Conservation (phyloP, 148 eudicot genomes). For the Rhododendron williamsianum region DNA sequence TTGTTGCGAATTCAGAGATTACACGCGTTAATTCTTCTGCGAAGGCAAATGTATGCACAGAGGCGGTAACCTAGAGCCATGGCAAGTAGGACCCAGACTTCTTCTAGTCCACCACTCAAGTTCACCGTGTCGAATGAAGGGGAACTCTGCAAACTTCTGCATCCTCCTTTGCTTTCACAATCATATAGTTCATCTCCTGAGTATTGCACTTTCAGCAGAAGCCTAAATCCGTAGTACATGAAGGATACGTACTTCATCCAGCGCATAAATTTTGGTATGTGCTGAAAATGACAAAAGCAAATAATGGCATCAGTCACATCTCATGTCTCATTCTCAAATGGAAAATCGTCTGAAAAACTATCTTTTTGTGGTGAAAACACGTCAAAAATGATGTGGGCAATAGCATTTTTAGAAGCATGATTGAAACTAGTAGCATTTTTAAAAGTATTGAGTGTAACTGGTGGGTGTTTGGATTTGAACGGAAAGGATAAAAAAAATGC, state of each 20-base stretch:
- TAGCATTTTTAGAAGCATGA: not conserved
- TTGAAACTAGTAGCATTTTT: not conserved
- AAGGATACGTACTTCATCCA: slow-evolving; percentile 92
- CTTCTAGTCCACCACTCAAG: slow-evolving; percentile 68
- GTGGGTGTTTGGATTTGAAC: not conserved
- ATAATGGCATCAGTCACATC: not conserved
- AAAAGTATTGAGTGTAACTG: not conserved
- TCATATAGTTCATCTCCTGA: slow-evolving; percentile 74
- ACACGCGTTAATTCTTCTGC: slow-evolving; percentile 48
- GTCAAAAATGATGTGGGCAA: not conserved
- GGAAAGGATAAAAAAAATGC: not conserved
- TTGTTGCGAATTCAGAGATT: slow-evolving; percentile 34
- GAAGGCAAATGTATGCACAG: slow-evolving; percentile 67
- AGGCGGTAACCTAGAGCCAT: slow-evolving; percentile 81
- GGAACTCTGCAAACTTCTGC: slow-evolving; percentile 73
- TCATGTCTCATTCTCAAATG: not conserved
- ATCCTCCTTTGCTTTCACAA: slow-evolving; percentile 72
- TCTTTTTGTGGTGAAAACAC: not conserved
- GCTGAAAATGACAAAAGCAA: slow-evolving; percentile 40
- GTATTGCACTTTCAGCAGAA: slow-evolving; percentile 72
- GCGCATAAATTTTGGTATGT: slow-evolving; percentile 80
- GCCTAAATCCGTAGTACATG: slow-evolving; percentile 75
- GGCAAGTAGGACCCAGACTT: slow-evolving; percentile 85
- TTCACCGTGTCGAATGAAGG: slow-evolving; percentile 86
- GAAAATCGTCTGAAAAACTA: not conserved